Percentiles rank a stretch among this genome's conserved stretches.
phyloP scores from a whole-genome alignment of 768 basidiomycete genomes.

The Trametes elegans region DNA sequence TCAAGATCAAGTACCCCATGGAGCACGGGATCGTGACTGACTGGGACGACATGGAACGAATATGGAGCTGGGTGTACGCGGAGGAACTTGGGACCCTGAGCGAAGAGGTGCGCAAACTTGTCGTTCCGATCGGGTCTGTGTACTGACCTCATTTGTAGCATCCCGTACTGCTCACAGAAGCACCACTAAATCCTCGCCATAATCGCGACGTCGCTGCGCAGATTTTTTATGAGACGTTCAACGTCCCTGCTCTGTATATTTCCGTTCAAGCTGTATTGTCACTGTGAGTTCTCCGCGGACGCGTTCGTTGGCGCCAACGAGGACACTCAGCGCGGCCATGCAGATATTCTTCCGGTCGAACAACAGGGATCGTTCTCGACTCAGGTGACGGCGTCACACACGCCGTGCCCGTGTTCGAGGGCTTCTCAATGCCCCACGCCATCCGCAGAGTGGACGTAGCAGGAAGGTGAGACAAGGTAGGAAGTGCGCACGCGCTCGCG shows the following conservation, averaged over 20 bases:
- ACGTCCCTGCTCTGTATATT: conserved; percentile 95
- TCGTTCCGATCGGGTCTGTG: background rate
- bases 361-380: conserved; percentile 98
- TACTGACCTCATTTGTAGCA: conserved; percentile 53
- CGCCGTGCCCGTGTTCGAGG: conserved; percentile 97
- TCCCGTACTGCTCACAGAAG: conserved; percentile 95
- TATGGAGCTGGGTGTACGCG: conserved; percentile 98
- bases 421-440: conserved; percentile 98
- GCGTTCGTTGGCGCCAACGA: background rate
- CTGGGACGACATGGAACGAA: conserved; percentile 99
- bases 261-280: conserved; percentile 97
- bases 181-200: conserved; percentile 92
- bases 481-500: background rate
- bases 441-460: conserved; percentile 96
- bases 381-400: conserved; percentile 99
- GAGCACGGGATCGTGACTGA: conserved; percentile 98
- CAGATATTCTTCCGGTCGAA: conserved; percentile 97
- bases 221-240: conserved; percentile 99
- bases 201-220: conserved; percentile 97
- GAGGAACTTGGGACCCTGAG: conserved; percentile 94
- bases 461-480: conserved; percentile 63
- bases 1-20: conserved; percentile 99
- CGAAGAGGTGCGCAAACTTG: conserved; percentile 79
- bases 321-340: background rate
- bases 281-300: conserved; percentile 66